These are phyloP conservation scores for Pachysandra terminalis DNA, from an alignment of 164 flowering plant genomes.

Conservation along the genomic window DNA sequence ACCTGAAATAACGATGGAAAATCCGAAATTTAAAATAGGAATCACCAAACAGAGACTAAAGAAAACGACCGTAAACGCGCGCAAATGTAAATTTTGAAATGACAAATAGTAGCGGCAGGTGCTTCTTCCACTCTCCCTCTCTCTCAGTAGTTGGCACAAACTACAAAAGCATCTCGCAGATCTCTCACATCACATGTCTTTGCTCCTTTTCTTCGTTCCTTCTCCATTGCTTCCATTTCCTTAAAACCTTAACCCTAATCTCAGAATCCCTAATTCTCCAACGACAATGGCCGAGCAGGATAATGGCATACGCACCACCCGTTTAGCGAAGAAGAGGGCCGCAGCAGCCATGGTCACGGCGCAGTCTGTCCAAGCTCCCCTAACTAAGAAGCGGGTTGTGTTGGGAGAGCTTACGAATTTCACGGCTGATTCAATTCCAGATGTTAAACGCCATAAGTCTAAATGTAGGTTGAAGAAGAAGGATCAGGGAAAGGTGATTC, in stretches of 20 bases:
- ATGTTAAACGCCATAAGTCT: conserved; percentile 7
- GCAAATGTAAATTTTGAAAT: neutral
- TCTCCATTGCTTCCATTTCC: neutral
- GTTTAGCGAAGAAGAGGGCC: conserved; percentile 38
- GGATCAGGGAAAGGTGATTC: neutral
- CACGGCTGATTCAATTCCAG: conserved; percentile 9
- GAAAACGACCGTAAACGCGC: too few relatives aligned
- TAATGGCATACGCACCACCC: conserved; percentile 20
- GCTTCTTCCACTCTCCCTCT: neutral
- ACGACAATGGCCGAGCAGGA: conserved; percentile 32
- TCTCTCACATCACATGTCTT: neutral
- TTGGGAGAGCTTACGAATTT: conserved; percentile 51
- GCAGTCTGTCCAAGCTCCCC: neutral
- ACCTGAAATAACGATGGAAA: too few relatives aligned
- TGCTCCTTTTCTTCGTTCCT: neutral
- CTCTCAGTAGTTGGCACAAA: neutral
- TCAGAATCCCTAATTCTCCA: neutral
- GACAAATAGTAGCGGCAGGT: conserved; percentile 2
- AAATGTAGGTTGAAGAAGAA: conserved; percentile 17
- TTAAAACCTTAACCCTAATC: neutral
- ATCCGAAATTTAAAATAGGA: too few relatives aligned
- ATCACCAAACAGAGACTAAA: too few relatives aligned
- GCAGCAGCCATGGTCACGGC: conserved; percentile 10
- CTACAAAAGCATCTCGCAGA: neutral
- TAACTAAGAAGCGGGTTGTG: conserved; percentile 37